Conservation (phyloP, 2,329 filamentous ascomycete species). For the Cyphellophora attinorum region DNA sequence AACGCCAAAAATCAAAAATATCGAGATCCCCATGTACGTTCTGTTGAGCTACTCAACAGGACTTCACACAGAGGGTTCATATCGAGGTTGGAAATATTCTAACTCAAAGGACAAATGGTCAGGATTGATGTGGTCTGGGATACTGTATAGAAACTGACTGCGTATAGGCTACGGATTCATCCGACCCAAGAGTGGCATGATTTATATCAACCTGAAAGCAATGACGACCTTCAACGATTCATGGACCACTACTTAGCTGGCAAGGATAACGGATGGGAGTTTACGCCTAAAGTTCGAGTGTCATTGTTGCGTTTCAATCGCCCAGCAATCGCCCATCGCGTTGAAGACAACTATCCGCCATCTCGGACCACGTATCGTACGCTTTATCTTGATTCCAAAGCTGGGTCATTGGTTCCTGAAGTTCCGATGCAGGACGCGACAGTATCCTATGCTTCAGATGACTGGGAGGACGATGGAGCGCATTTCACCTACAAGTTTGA, state of each 20-base stretch:
- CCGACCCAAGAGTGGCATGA: constrained; percentile 44
- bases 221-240: constrained; percentile 31
- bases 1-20: constrained; percentile 12
- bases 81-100: constrained; percentile 35
- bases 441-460: constrained; percentile 26
- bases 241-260: constrained; percentile 39
- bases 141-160: too few species aligned
- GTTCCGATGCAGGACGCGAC: constrained; percentile 4
- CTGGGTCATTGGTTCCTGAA: constrained; percentile 6
- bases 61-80: constrained; percentile 28
- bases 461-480: constrained; percentile 5
- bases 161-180: too few species aligned
- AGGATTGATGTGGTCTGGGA: constrained; percentile 40
- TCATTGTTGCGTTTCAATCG: constrained; percentile 21
- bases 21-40: constrained; percentile 28
- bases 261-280: constrained; percentile 36
- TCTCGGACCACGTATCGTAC: constrained; percentile 13
- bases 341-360: constrained; percentile 20
- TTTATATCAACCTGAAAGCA: constrained; percentile 27
- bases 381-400: constrained; percentile 22
- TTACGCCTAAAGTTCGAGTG: constrained; percentile 32
- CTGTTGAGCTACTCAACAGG: constrained; percentile 23
- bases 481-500: constrained; percentile 34
- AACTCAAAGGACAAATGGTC: constrained; percentile 30
- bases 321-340: constrained; percentile 15